Evolutionary conservation across 1,284 basidiomycete species (phyloP).

Genomic region (Leucoagaricus sp.): DNA sequence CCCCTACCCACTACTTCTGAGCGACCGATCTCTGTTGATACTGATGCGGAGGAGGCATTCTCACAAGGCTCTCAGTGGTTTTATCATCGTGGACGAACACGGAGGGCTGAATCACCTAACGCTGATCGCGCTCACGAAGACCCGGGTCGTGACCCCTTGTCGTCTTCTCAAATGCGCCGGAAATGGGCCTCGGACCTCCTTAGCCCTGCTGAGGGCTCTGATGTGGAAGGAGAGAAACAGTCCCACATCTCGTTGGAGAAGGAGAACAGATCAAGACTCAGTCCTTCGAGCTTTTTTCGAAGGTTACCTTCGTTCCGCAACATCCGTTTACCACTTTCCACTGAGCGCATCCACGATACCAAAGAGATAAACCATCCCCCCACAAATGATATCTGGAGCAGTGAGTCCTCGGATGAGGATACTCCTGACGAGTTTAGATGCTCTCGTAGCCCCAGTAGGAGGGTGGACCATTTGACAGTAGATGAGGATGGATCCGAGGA

Average conservation of each 20-base stretch:
- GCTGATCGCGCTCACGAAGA: conserved; percentile 20
- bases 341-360: conserved; percentile 4
- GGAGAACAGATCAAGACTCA: background rate
- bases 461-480: background rate
- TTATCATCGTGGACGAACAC: conserved; percentile 37
- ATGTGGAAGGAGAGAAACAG: conserved; percentile 20
- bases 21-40: conserved; percentile 57
- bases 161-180: conserved; percentile 42
- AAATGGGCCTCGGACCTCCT: conserved; percentile 49
- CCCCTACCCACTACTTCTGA: conserved; percentile 45
- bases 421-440: background rate
- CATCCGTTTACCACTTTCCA: background rate
- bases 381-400: conserved; percentile 16
- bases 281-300: conserved; percentile 1
- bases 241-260: conserved; percentile 17
- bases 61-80: conserved; percentile 49
- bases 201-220: conserved; percentile 20
- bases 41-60: conserved; percentile 58
- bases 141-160: conserved; percentile 36
- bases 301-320: background rate
- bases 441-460: conserved; percentile 25
- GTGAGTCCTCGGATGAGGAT: conserved; percentile 11
- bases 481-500: background rate
- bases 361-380: conserved; percentile 2
- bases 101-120: conserved; percentile 26